A percentile compares a stretch with the other conserved stretches of the same genome.
These are phyloP conservation scores for Atkinsonella hypoxylon DNA, from an alignment of 2,329 filamentous ascomycete genomes.

Conservation along the genomic window DNA sequence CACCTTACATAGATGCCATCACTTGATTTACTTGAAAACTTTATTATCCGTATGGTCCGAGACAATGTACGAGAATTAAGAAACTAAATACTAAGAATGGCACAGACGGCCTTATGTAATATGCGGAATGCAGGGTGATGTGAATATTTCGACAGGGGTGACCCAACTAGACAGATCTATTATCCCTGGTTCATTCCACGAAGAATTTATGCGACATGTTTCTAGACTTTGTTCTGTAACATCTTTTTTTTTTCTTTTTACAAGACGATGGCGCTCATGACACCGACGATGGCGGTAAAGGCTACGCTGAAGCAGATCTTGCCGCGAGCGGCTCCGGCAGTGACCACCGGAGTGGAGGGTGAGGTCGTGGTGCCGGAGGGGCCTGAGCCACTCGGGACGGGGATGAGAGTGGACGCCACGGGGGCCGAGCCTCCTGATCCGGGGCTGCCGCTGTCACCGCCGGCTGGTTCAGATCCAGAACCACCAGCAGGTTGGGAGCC, in stretches of 20 bases:
- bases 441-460: not conserved
- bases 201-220: not conserved
- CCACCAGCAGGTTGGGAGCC: not conserved
- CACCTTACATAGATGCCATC: no score
- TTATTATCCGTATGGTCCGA: not conserved
- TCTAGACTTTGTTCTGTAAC: not conserved
- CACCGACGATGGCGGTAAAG: not conserved
- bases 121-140: not conserved
- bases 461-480: not conserved
- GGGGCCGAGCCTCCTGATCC: no score
- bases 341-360: not conserved
- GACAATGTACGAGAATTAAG: not conserved
- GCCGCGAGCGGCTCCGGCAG: not conserved
- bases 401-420: not conserved
- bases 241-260: not conserved
- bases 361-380: not conserved
- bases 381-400: not conserved
- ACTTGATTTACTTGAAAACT: not conserved
- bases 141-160: not conserved
- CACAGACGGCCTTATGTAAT: not conserved
- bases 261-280: not conserved
- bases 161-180: not conserved
- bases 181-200: not conserved
- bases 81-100: not conserved
- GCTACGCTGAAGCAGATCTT: not conserved